Conservation (phyloP, 768 basidiomycete genomes). For the Peribolospora baueri region DNA sequence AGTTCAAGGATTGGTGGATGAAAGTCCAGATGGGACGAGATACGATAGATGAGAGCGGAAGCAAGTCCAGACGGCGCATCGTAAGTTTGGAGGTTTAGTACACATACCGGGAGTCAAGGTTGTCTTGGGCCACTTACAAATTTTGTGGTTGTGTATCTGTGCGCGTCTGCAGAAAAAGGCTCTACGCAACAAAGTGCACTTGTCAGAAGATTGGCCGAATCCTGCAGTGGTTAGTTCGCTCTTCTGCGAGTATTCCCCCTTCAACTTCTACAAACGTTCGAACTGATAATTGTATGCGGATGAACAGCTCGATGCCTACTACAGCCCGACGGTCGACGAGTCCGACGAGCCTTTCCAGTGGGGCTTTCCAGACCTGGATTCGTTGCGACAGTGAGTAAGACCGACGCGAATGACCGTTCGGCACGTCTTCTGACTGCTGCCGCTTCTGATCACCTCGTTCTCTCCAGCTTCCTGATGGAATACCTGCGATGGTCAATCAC, state of each 20-base stretch:
- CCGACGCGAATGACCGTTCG: too few relatives aligned
- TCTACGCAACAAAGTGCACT: conserved; percentile 48
- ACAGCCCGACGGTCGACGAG: conserved; percentile 66
- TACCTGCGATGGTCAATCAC: conserved; percentile 9
- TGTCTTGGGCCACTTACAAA: too few relatives aligned
- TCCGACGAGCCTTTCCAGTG: conserved; percentile 89
- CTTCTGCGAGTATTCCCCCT: not conserved
- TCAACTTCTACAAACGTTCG: not conserved
- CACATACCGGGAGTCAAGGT: too few relatives aligned
- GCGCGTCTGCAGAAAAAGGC: conserved; percentile 46
- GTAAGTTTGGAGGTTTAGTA: conserved; percentile 27
- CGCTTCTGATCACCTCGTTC: not conserved
- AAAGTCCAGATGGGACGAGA: conserved; percentile 81
- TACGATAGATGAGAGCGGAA: conserved; percentile 37
- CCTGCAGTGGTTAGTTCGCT: conserved; percentile 45
- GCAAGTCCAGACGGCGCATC: conserved; percentile 60
- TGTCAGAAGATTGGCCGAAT: conserved; percentile 72
- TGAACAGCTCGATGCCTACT: conserved; percentile 65
- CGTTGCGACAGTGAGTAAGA: conserved; percentile 43
- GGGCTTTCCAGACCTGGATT: conserved; percentile 90
- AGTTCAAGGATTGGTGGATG: conserved; percentile 84
- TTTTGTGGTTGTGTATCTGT: not conserved
- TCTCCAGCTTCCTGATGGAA: not conserved
- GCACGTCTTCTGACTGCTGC: too few relatives aligned
- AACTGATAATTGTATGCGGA: not conserved